Evolutionary conservation across 2,329 filamentous ascomycete species (phyloP).

Genomic region (Alternaria sp.): DNA sequence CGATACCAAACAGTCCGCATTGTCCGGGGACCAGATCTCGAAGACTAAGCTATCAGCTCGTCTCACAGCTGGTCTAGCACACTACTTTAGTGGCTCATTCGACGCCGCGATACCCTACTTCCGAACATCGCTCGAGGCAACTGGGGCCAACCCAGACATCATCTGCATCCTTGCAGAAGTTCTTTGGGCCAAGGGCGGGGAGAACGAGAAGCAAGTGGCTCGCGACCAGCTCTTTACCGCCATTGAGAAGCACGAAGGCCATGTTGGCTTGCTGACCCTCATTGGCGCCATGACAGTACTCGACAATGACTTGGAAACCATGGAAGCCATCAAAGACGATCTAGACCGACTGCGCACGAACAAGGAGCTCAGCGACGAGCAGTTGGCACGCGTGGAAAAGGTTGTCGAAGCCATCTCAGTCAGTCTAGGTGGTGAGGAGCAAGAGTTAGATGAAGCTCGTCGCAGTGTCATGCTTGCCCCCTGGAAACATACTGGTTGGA

Average conservation of each 20-base stretch:
- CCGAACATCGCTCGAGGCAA: conserved; percentile 78
- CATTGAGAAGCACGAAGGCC: conserved; percentile 74
- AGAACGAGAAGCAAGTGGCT: conserved; percentile 75
- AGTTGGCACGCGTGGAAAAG: conserved; percentile 74
- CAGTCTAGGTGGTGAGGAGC: conserved; percentile 56
- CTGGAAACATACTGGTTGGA: conserved; percentile 80
- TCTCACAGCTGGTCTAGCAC: conserved; percentile 81
- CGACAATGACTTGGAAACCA: conserved; percentile 77
- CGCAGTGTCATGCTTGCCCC: conserved; percentile 83
- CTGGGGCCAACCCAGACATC: conserved; percentile 77
- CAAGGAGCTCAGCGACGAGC: conserved; percentile 65
- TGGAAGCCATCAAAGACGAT: conserved; percentile 81
- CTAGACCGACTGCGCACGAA: conserved; percentile 74
- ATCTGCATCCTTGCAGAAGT: conserved; percentile 89
- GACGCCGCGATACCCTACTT: conserved; percentile 79
- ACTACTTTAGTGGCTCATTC: conserved; percentile 72
- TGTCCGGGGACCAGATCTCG: conserved; percentile 68
- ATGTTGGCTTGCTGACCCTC: conserved; percentile 80
- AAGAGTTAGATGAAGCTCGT: conserved; percentile 70
- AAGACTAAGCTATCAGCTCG: conserved; percentile 83
- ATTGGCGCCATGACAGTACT: conserved; percentile 84
- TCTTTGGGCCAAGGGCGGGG: conserved; percentile 85
- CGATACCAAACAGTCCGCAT: conserved; percentile 53
- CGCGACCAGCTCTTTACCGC: conserved; percentile 80
- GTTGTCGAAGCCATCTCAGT: conserved; percentile 77